Base-by-base conservation (phyloP, 306 rosid species). In the Casuarina cunninghamiana region DNA sequence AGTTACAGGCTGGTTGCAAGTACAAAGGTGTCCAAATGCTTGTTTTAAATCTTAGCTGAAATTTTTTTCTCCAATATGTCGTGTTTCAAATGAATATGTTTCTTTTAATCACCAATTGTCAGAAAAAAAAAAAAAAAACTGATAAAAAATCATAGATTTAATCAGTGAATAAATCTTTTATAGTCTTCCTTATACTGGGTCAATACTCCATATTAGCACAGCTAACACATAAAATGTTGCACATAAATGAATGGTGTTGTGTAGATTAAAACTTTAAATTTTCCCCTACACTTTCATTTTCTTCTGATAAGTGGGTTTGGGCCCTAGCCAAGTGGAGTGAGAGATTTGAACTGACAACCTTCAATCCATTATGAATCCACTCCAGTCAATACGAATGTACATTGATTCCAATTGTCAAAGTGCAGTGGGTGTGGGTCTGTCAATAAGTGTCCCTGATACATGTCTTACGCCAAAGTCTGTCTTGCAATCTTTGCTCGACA, bases 401-500 rank as follows among this genome's bases (percentile, higher is more conserved):
- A 3, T 0, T n/a, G 6, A 26, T 41, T 16, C 42, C 17, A 6
- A 19, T 58, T 16, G 15, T 32, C 2, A 48, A 2, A 3, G 19
- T 41, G 46, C 6, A 19, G 45, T 48, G 7, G 46, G 71, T 39
- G 43, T 63, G 69, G 46, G 39, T 63, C 26, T 39, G 45, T 5
- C 45, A 41, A 42, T 39, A 65, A 6, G 9, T 39, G 17, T 65
- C 55, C 61, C 53, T 72, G 65, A 73, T 53, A 60, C 8, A 51
- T 41, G 12, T 38, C 26, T 51, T 39, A 38, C 61, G 38, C 49
- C 50, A n/a, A 51, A 67, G 19, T 62, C 41, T 57, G 19, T 41
- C 2, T 11, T 38, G 10, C 17, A 41, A 66, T 16, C 26, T 77
- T 65, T 76, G 60, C 60, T 74, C 42, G 55, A 73, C 55, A 26